Evolutionary conservation across 2,329 filamentous ascomycete genomes (phyloP), one percentile per base, ranked within the genome.

Genomic region (Delphinella strobiligena): DNA sequence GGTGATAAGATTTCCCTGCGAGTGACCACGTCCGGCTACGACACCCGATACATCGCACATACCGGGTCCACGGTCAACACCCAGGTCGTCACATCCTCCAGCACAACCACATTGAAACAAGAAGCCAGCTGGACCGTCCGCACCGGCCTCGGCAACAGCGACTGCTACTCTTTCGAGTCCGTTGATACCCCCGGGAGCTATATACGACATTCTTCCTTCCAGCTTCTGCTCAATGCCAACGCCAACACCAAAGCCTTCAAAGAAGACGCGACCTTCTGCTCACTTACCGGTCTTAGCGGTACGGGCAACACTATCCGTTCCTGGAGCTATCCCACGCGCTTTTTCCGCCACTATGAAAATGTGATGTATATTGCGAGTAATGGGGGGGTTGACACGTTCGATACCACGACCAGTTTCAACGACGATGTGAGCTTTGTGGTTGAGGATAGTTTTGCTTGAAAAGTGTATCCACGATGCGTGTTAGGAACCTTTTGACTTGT

Each of bases 231-330:
- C 34, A 54, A 61, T 31, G 62, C 66, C 41, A 67, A 68, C 45
- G 75, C 79, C 45, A 66, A 66, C 39, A 62, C 61, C 40, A 75
- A 78, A 61, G 56, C 61, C 37, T 77, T 79, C 56, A 29, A 58
- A 3, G 74, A 80, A 47, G 75, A 80, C 35, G 73, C 75, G 5
- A 80, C 76, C 0, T 80, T 80, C 56, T 80, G 76, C 51, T 62
- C 72, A 0, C 63, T 70, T 52, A 42, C 63, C 1, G 69, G 67
- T 0, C 56, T 80, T 16, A 71, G 55, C 46, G 69, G 71, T 4
- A 51, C 63, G 32, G 73, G 70, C 5, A 68, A 45, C 45, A 67
- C 73, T 0, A 61, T 80, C 22, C 63, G 71, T 4, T 62, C 73
- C 1, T 80, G 75, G 75, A 66, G 61, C 32, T 77, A 75, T 48